A percentile compares a stretch with the other conserved stretches of the same genome.
Conservation (phyloP, 2,329 filamentous ascomycete genomes). For the Ophiostoma ulmi region DNA sequence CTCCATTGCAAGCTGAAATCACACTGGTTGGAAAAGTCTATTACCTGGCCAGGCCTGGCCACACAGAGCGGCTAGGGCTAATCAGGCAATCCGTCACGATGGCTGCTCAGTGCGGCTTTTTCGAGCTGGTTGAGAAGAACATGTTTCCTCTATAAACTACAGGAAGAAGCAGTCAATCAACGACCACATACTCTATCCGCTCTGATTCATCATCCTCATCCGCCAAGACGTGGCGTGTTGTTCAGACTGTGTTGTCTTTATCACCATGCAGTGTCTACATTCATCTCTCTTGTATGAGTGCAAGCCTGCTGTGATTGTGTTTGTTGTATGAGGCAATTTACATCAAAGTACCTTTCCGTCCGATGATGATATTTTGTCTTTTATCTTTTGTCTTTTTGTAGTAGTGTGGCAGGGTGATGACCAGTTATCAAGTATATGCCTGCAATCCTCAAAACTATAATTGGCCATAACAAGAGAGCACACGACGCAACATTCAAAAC, state of each 20-base stretch:
- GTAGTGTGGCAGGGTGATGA: too few species aligned
- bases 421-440: too few species aligned
- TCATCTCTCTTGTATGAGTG: not conserved
- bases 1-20: not conserved
- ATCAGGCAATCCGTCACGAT: constrained; percentile 12
- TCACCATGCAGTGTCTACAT: not conserved
- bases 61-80: not conserved
- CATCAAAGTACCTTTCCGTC: not conserved
- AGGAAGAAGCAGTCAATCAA: not conserved
- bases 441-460: too few species aligned
- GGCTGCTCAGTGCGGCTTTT: not conserved
- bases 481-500: not conserved
- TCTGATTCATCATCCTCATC: not conserved
- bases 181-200: too few species aligned
- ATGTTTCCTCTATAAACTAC: not conserved
- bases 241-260: not conserved
- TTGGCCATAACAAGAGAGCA: too few species aligned
- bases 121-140: not conserved
- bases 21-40: not conserved
- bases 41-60: not conserved
- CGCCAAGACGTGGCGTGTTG: constrained; percentile 6
- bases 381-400: not conserved
- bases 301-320: too few species aligned
- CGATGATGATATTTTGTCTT: not conserved
- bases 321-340: not conserved